Percentiles rank a stretch among this genome's conserved stretches.
Conservation (phyloP, 2,329 filamentous ascomycete genomes). For the Aspergillus piperis region DNA sequence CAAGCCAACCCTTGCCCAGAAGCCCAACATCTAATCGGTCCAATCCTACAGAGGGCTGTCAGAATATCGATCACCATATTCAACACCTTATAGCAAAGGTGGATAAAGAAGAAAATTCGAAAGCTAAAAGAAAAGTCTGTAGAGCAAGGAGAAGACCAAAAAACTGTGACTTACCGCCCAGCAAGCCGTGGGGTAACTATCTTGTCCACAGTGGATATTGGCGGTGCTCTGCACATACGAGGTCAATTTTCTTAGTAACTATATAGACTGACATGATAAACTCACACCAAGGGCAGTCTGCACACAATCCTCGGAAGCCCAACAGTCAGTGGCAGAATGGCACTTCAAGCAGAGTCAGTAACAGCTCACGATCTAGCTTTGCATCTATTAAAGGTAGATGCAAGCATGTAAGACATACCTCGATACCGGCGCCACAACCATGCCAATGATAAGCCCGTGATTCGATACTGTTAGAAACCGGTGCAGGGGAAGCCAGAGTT, state of each 20-base stretch:
- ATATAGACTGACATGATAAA: not conserved
- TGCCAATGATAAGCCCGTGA: not conserved
- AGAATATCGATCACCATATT: no score
- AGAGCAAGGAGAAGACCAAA: no score
- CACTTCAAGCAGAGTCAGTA: not conserved
- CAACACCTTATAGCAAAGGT: no score
- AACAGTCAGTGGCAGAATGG: not conserved
- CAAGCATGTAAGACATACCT: not conserved
- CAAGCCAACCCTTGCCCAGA: no score
- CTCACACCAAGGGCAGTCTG: not conserved
- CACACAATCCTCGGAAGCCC: not conserved
- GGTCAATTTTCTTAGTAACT: not conserved
- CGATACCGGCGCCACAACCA: not conserved
- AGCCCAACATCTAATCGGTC: no score
- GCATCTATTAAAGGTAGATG: not conserved
- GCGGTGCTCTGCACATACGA: not conserved
- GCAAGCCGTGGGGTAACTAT: not conserved
- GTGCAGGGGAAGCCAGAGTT: not conserved
- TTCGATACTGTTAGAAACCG: not conserved
- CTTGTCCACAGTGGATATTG: conserved; percentile 6
- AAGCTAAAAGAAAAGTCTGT: no score
- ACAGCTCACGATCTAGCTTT: not conserved
- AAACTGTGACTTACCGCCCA: not conserved
- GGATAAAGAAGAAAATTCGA: no score
- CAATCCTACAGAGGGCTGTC: no score